These are phyloP conservation scores for Lagenidium sp. DNA, from an alignment of 352 stramenopile genomes.

Conservation along the genomic window DNA sequence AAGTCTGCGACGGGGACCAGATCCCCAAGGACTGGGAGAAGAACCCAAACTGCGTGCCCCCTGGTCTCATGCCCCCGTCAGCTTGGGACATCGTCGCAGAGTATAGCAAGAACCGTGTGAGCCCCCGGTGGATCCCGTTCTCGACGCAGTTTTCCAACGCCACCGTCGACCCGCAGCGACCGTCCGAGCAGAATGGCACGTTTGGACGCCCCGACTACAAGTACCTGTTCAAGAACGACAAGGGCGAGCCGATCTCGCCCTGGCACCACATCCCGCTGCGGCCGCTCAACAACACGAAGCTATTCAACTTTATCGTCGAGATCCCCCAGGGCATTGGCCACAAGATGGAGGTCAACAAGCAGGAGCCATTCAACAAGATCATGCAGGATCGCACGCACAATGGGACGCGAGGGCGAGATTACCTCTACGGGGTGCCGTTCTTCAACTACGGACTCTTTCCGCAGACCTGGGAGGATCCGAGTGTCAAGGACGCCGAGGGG, in stretches of 20 bases:
- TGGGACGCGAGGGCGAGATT: conserved; percentile 89
- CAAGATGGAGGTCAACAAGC: conserved; percentile 99
- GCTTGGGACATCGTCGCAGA: conserved; percentile 98
- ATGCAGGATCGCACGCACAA: conserved; percentile 98
- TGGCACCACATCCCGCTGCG: conserved; percentile 97
- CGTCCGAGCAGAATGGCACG: conserved; percentile 48
- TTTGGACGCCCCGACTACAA: conserved; percentile 73
- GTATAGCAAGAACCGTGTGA: conserved; percentile 96
- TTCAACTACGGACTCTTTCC: conserved; percentile 99
- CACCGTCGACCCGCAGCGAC: conserved; percentile 28
- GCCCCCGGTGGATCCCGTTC: conserved; percentile 73
- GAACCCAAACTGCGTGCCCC: conserved; percentile 90
- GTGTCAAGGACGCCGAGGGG: conserved; percentile 65
- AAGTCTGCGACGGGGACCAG: conserved; percentile 77
- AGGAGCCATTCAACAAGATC: conserved; percentile 93
- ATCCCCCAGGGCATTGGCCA: conserved; percentile 96
- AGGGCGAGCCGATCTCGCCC: conserved; percentile 83
- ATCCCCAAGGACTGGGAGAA: conserved; percentile 70
- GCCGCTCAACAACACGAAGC: conserved; percentile 37
- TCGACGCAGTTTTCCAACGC: conserved; percentile 56
- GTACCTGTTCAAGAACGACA: conserved; percentile 61
- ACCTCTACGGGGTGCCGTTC: conserved; percentile 96
- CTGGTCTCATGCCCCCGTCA: conserved; percentile 97
- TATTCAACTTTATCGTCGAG: conserved; percentile 97
- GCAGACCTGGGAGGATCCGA: conserved; percentile 98